These are phyloP conservation scores for Dendrothele bispora DNA, from an alignment of 768 basidiomycete species.

Conservation along the genomic window DNA sequence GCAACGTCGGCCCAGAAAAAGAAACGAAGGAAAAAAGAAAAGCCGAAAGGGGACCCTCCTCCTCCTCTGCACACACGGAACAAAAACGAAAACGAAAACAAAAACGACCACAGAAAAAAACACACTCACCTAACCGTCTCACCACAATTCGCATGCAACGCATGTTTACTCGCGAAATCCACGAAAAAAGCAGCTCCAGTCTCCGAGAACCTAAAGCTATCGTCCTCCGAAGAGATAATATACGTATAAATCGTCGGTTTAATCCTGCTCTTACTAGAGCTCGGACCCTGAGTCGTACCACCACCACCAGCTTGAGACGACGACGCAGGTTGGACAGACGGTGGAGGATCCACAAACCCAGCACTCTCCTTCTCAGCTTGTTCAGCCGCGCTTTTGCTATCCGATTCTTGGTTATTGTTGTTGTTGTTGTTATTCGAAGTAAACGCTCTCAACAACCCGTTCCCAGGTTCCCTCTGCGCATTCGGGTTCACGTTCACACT, in stretches of 20 bases:
- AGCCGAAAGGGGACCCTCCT: too few species aligned
- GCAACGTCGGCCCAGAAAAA: too few species aligned
- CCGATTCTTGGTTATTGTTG: slow-evolving; percentile 2
- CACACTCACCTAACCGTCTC: slow-evolving; percentile 62
- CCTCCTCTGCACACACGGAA: too few species aligned
- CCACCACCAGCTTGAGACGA: neutral
- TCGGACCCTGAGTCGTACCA: slow-evolving; percentile 13
- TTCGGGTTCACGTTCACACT: neutral
- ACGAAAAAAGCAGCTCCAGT: slow-evolving; percentile 87
- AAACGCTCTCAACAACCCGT: slow-evolving; percentile 29
- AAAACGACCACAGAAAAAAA: too few species aligned
- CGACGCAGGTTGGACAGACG: too few species aligned
- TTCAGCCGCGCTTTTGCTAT: neutral
- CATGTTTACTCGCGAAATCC: slow-evolving; percentile 86
- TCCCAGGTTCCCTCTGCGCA: too few species aligned
- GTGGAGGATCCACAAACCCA: too few species aligned
- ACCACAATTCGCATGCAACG: slow-evolving; percentile 75
- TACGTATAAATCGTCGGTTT: slow-evolving; percentile 88
- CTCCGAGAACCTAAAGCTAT: slow-evolving; percentile 80
- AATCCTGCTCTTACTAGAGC: slow-evolving; percentile 57
- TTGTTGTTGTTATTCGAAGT: neutral
- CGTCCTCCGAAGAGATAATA: slow-evolving; percentile 73
- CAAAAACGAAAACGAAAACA: too few species aligned
- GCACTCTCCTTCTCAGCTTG: neutral
- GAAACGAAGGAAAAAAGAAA: too few species aligned